phyloP scores from a whole-genome alignment of 805 yeast genomes.

The Jamesozyma piceae region DNA sequence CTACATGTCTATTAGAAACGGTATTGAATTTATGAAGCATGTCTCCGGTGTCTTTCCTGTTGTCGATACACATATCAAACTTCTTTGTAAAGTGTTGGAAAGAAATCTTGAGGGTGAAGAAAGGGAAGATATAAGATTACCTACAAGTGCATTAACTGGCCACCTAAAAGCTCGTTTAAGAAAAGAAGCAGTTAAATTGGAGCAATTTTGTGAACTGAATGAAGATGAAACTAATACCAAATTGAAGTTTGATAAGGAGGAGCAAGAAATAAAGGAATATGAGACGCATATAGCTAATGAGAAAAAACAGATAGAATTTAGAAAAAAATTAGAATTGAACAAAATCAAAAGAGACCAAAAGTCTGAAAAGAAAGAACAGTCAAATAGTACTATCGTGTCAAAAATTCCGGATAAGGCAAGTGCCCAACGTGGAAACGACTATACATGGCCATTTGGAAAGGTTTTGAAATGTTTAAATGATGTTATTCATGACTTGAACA shows the following conservation, averaged over 20 bases:
- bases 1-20: slow-evolving; percentile 73
- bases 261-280: slow-evolving; percentile 16
- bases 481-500: slow-evolving; percentile 9
- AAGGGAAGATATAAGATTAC: slow-evolving; percentile 72
- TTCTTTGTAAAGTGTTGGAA: slow-evolving; percentile 39
- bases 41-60: slow-evolving; percentile 56
- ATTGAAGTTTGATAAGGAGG: slow-evolving; percentile 9
- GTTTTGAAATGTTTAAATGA: slow-evolving; percentile 18
- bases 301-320: slow-evolving; percentile 18
- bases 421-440: slow-evolving; percentile 1
- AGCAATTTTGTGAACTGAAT: slow-evolving; percentile 46
- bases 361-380: slow-evolving; percentile 4
- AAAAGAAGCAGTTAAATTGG: slow-evolving; percentile 40
- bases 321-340: slow-evolving; percentile 17
- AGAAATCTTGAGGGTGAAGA: slow-evolving; percentile 42
- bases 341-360: slow-evolving; percentile 9
- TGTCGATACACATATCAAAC: slow-evolving; percentile 56
- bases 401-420: background rate
- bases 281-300: slow-evolving; percentile 15
- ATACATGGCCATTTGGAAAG: slow-evolving; percentile 12
- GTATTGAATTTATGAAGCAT: slow-evolving; percentile 67
- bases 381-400: background rate
- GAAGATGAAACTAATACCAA: slow-evolving; percentile 13
- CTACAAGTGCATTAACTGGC: slow-evolving; percentile 64
- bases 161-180: slow-evolving; percentile 46